Conservation (phyloP, 352 stramenopile species). For the Pythium dissimile region DNA sequence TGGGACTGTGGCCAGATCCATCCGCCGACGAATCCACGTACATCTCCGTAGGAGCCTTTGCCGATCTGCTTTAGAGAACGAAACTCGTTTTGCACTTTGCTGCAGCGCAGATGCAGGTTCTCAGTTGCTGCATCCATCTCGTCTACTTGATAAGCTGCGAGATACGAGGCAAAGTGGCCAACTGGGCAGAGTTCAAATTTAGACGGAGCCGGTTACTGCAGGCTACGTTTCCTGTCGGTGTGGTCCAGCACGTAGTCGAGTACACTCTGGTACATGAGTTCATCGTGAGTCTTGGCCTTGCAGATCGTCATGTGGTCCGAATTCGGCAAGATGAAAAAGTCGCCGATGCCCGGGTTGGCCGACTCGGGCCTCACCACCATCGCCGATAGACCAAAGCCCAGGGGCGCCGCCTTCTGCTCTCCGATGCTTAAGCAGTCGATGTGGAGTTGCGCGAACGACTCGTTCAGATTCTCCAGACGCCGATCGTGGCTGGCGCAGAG, state of each 20-base stretch:
- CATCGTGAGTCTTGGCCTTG: constrained; percentile 63
- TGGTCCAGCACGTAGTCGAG: constrained; percentile 18
- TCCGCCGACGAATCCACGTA: no score
- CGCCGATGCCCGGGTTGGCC: constrained; percentile 62
- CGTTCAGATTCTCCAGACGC: constrained; percentile 61
- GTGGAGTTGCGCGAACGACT: constrained; percentile 52
- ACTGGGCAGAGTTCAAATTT: background rate
- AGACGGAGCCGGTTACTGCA: background rate
- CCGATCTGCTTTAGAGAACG: constrained; percentile 36
- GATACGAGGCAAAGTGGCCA: background rate
- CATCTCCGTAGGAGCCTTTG: constrained; percentile 49
- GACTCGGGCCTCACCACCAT: constrained; percentile 77
- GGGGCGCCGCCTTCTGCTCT: constrained; percentile 50
- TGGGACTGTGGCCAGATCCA: no score
- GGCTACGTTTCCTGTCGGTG: background rate
- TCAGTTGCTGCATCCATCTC: background rate
- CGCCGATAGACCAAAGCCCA: constrained; percentile 68
- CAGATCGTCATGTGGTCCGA: constrained; percentile 88
- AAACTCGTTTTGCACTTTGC: constrained; percentile 24
- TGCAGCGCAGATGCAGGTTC: background rate
- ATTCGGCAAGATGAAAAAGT: constrained; percentile 57
- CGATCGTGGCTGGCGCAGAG: constrained; percentile 48
- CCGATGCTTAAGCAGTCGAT: constrained; percentile 76
- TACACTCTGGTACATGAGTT: constrained; percentile 56
- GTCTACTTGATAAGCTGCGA: constrained; percentile 1